A percentile compares a stretch with the other conserved stretches of the same genome.
Evolutionary conservation across 2,329 filamentous ascomycete genomes (phyloP).

Genomic region (Pseudodiploospora longispora): DNA sequence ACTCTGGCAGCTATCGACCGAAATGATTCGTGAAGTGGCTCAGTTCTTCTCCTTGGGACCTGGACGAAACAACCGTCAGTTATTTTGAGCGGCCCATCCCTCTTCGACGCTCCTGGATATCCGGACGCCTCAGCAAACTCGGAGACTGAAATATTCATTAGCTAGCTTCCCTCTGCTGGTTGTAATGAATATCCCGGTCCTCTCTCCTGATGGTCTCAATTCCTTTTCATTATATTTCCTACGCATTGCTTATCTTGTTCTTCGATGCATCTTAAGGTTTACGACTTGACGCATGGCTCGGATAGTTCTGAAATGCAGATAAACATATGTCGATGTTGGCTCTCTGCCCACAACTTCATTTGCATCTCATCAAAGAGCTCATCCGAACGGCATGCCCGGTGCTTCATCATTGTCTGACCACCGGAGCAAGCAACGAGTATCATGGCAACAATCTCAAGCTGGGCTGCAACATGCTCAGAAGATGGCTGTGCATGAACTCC

Average conservation of each 20-base stretch:
- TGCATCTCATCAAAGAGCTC: slow-evolving; percentile 10
- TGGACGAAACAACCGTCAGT: slow-evolving; percentile 4
- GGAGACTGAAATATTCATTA: not conserved
- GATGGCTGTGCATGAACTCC: slow-evolving; percentile 5
- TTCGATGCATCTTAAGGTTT: slow-evolving; percentile 29
- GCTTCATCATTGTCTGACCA: slow-evolving; percentile 16
- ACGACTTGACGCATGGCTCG: slow-evolving; percentile 32
- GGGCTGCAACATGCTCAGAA: not conserved
- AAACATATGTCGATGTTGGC: slow-evolving; percentile 6
- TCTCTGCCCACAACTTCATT: slow-evolving; percentile 6
- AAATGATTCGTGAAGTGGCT: slow-evolving; percentile 22
- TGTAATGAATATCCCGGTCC: too few species aligned
- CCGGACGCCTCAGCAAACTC: not conserved
- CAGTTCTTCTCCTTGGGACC: slow-evolving; percentile 9
- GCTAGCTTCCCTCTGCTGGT: too few species aligned
- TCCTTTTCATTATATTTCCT: slow-evolving; percentile 18
- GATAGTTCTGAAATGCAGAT: slow-evolving; percentile 19
- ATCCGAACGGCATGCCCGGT: slow-evolving; percentile 35
- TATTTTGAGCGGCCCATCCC: slow-evolving; percentile 14
- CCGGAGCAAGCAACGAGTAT: slow-evolving; percentile 9
- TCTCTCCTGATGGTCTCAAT: slow-evolving; percentile 1
- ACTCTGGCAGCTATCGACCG: slow-evolving; percentile 31
- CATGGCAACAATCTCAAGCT: slow-evolving; percentile 6
- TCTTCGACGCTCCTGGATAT: slow-evolving; percentile 18
- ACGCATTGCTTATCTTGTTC: slow-evolving; percentile 35